Conservation (phyloP, 1,284 basidiomycete genomes). For the Apiotrichum porosum region DNA sequence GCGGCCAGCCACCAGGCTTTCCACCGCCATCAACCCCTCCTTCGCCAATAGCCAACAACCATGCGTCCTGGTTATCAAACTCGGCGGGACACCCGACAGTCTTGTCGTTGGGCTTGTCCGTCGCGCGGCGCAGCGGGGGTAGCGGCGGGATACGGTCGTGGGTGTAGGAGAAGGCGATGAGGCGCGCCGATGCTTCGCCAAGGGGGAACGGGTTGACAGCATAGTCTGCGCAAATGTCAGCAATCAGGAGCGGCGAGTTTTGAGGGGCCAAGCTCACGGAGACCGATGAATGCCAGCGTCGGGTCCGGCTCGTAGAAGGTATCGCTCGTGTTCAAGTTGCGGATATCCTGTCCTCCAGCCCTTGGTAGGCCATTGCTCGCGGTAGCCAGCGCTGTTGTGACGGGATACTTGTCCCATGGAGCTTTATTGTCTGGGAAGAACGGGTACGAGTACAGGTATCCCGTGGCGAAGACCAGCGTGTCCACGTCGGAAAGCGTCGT, state of each 20-base stretch:
- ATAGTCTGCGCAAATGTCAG: conserved; percentile 28
- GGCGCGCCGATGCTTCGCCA: conserved; percentile 48
- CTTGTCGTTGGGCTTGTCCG: conserved; percentile 12
- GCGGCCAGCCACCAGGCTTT: conserved; percentile 7
- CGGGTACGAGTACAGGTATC: conserved; percentile 50
- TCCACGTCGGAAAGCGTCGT: conserved; percentile 34
- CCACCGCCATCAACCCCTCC: conserved; percentile 15
- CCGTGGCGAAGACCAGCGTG: conserved; percentile 50
- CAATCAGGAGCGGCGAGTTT: too few species aligned
- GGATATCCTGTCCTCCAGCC: conserved; percentile 20
- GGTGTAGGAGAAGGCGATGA: conserved; percentile 24
- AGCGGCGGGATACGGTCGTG: conserved; percentile 14
- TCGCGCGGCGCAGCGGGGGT: conserved; percentile 13
- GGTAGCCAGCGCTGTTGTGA: conserved; percentile 14
- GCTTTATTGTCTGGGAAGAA: conserved; percentile 35
- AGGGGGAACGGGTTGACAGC: conserved; percentile 50
- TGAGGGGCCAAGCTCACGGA: conserved; percentile 33
- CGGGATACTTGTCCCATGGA: conserved; percentile 16
- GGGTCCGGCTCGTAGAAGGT: conserved; percentile 47
- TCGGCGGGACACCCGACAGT: conserved; percentile 18
- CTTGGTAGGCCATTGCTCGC: conserved; percentile 7
- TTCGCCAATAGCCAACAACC: conserved; percentile 25
- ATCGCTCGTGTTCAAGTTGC: conserved; percentile 16
- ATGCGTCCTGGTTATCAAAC: conserved; percentile 24
- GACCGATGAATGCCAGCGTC: conserved; percentile 41